phyloP scores from a whole-genome alignment of 2,329 filamentous ascomycete genomes.

The Phialophora expanda region DNA sequence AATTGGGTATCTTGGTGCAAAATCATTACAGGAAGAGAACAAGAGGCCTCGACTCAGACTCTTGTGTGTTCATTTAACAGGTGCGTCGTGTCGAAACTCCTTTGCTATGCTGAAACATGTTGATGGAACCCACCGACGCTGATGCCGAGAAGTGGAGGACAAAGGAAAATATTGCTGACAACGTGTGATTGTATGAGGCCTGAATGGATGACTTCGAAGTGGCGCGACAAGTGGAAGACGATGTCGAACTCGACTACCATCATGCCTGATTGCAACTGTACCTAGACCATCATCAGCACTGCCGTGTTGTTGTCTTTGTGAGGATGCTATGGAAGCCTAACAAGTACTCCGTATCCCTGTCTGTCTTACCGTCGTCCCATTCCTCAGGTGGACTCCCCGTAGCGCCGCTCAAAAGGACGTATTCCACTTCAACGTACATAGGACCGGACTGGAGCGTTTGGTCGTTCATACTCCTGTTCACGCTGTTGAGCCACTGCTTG shows the following conservation, averaged over 20 bases:
- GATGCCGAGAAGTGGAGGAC: not conserved
- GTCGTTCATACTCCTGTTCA: constrained; percentile 25
- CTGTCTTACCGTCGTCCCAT: constrained; percentile 20
- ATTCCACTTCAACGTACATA: constrained; percentile 14
- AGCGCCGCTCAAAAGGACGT: not conserved
- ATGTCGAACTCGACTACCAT: not conserved
- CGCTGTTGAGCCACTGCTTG: constrained; percentile 23
- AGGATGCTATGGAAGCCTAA: not conserved
- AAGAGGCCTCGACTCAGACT: not conserved
- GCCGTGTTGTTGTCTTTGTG: not conserved
- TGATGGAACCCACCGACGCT: not conserved
- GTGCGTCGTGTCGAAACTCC: not conserved
- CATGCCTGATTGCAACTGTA: not conserved
- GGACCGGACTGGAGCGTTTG: constrained; percentile 13
- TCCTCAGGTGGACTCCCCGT: not conserved
- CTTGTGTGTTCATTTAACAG: not conserved
- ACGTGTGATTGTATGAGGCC: not conserved
- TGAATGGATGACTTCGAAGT: not conserved
- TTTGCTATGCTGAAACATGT: constrained; percentile 8
- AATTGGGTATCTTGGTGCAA: constrained; percentile 9
- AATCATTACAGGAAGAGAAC: constrained; percentile 5
- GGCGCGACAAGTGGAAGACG: not conserved
- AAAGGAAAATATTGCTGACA: not conserved
- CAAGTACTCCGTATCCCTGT: constrained; percentile 4
- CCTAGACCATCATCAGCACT: not conserved